phyloP scores from a whole-genome alignment of 768 basidiomycete species.

The Boletus subcaerulescens region DNA sequence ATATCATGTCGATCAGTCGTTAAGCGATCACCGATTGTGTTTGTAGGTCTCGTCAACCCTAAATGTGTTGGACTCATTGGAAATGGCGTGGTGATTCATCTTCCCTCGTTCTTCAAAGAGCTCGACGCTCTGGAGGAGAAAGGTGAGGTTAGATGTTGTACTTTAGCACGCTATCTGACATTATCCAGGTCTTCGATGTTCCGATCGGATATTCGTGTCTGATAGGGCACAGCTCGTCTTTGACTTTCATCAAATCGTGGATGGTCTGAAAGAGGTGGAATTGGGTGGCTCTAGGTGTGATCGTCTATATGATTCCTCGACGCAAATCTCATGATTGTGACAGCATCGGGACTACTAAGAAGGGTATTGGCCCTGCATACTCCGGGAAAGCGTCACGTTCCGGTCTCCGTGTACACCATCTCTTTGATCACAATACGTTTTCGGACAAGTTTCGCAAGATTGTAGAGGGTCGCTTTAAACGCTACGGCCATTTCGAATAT shows the following conservation, averaged over 20 bases:
- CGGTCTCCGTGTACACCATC: constrained; percentile 92
- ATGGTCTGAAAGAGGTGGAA: constrained; percentile 97
- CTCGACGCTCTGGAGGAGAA: constrained; percentile 81
- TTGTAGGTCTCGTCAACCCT: constrained; percentile 31
- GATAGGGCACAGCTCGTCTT: constrained; percentile 97
- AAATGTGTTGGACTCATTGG: constrained; percentile 86
- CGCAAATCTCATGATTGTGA: background rate
- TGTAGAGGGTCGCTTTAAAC: constrained; percentile 96
- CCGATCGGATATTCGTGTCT: constrained; percentile 83
- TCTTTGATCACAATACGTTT: constrained; percentile 85
- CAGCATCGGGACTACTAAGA: constrained; percentile 97
- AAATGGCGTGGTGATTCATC: constrained; percentile 91
- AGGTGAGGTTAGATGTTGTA: constrained; percentile 45
- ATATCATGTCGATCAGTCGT: background rate
- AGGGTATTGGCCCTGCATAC: constrained; percentile 98
- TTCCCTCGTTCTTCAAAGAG: constrained; percentile 94
- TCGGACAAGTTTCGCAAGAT: constrained; percentile 90
- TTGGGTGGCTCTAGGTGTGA: constrained; percentile 80
- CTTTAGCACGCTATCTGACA: constrained; percentile 1
- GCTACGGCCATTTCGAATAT: constrained; percentile 97
- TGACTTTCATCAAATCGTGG: constrained; percentile 99
- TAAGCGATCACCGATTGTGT: background rate
- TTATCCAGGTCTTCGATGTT: constrained; percentile 74
- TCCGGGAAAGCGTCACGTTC: constrained; percentile 96
- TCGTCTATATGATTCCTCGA: background rate